These are phyloP conservation scores for Cardamine chenopodiifolia DNA, from an alignment of 345 rosid species.

Conservation along the genomic window DNA sequence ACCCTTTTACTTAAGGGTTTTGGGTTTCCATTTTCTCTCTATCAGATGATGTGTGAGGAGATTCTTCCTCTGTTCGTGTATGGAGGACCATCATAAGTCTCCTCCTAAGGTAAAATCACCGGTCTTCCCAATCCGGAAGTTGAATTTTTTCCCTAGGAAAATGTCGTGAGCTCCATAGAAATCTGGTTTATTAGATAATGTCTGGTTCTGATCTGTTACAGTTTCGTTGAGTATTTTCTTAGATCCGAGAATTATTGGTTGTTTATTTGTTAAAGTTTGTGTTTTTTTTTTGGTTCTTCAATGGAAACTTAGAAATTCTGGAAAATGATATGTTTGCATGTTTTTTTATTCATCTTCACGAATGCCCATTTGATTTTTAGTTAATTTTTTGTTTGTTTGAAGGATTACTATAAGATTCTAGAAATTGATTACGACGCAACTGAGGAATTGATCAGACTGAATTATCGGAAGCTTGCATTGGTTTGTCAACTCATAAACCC, in stretches of 20 bases:
- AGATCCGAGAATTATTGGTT: neutral
- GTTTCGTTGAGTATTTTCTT: constrained; percentile 1
- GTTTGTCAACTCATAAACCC: constrained; percentile 48
- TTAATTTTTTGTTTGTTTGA: constrained; percentile 12
- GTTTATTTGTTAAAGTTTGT: neutral
- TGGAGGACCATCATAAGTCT: constrained; percentile 53
- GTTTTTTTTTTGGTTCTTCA: neutral
- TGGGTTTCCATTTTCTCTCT: constrained; percentile 15
- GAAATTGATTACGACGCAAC: constrained; percentile 87
- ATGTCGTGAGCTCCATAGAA: neutral
- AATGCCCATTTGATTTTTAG: constrained; percentile 20
- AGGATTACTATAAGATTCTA: constrained; percentile 84
- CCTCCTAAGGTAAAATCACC: constrained; percentile 45
- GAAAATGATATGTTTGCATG: constrained; percentile 20
- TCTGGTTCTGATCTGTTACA: constrained; percentile 3
- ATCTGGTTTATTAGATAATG: neutral
- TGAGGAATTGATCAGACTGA: constrained; percentile 70
- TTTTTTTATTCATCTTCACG: constrained; percentile 18
- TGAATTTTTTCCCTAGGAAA: neutral
- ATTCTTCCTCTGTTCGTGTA: constrained; percentile 38
- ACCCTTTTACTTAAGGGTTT: constrained; percentile 23
- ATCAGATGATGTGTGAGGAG: constrained; percentile 41
- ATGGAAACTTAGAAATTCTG: neutral
- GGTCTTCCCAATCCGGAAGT: neutral
- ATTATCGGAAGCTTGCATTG: constrained; percentile 81